A percentile compares a stretch with the other conserved stretches of the same genome.
Conservation (phyloP, 495 filamentous ascomycete genomes). For the Astrothelium subdiscretum region DNA sequence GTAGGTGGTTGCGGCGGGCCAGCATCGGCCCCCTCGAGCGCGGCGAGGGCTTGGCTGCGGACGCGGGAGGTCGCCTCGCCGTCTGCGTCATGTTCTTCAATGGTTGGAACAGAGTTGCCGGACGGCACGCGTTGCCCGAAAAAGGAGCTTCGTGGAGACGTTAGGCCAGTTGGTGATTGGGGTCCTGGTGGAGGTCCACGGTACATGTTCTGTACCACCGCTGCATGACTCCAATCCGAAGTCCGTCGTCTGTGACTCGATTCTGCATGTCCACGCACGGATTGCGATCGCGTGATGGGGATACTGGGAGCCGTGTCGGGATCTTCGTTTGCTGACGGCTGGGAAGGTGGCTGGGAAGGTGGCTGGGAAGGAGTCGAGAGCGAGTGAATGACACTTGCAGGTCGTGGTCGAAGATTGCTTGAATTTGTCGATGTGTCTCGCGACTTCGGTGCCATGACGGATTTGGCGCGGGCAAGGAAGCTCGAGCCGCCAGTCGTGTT, state of each 20-base stretch:
- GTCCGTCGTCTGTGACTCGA: constrained; percentile 47
- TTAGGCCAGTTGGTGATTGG: constrained; percentile 45
- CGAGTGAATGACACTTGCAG: constrained; percentile 49
- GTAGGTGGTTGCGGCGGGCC: no score
- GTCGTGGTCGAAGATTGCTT: constrained; percentile 46
- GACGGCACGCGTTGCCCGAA: constrained; percentile 32
- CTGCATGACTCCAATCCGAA: constrained; percentile 57
- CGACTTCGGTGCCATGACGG: constrained; percentile 40
- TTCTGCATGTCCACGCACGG: no score
- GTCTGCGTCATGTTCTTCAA: neutral
- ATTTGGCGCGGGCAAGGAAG: constrained; percentile 70
- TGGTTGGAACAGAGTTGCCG: constrained; percentile 6
- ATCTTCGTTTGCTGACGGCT: constrained; percentile 43
- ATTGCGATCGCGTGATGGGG: constrained; percentile 56
- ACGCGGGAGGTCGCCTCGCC: neutral
- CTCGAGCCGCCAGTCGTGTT: constrained; percentile 30
- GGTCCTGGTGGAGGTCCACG: constrained; percentile 44
- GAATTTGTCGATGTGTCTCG: constrained; percentile 30
- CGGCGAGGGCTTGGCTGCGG: constrained; percentile 2
- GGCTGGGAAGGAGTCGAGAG: constrained; percentile 25
- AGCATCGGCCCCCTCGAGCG: neutral
- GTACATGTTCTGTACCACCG: constrained; percentile 76
- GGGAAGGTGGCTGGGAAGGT: constrained; percentile 1
- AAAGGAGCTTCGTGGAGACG: constrained; percentile 39
- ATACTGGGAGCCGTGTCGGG: constrained; percentile 77